phyloP scores from a whole-genome alignment of 306 rosid genomes.

The Medicago arabica region DNA sequence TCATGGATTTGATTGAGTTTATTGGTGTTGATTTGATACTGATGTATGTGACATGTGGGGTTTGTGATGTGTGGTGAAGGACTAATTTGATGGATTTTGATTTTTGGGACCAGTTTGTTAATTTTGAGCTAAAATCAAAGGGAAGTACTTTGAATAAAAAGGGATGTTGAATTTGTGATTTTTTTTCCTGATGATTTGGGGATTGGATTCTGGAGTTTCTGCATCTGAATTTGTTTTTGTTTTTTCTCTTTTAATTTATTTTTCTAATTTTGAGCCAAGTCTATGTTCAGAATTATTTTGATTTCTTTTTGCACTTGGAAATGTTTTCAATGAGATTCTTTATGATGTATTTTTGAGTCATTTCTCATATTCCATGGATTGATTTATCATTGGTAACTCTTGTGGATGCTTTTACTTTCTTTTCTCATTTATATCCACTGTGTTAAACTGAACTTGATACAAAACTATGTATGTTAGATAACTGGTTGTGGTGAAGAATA shows the following conservation, averaged over 20 bases:
- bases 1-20: constrained; percentile 22
- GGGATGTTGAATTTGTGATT: constrained; percentile 7
- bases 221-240: neutral
- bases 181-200: neutral
- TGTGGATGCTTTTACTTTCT: neutral
- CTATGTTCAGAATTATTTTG: constrained; percentile 15
- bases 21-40: constrained; percentile 34
- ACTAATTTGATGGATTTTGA: constrained; percentile 8
- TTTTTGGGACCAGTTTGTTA: constrained; percentile 30
- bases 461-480: neutral
- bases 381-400: neutral
- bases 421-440: neutral
- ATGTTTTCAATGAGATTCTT: constrained; percentile 1
- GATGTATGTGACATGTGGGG: constrained; percentile 34
- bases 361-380: neutral
- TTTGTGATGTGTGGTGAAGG: constrained; percentile 27
- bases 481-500: neutral
- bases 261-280: constrained; percentile 16
- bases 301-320: constrained; percentile 11
- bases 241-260: neutral
- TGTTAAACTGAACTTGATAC: neutral
- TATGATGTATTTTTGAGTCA: neutral
- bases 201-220: constrained; percentile 32
- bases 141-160: neutral
- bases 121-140: constrained; percentile 14